phyloP scores from a whole-genome alignment of 257 asterid genomes.

The Verbena officinalis region DNA sequence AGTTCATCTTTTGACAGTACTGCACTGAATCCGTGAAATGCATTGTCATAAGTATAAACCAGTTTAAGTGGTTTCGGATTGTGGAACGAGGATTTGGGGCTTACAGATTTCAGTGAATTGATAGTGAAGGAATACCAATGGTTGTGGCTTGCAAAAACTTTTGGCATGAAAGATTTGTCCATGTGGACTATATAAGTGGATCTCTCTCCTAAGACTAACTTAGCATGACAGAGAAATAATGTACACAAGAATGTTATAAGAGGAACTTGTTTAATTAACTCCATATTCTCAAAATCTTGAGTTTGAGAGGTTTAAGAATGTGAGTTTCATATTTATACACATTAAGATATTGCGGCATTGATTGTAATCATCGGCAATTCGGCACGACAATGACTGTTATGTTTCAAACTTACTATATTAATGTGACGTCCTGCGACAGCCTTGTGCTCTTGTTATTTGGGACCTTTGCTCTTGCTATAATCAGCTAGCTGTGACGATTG shows the following conservation, averaged over 20 bases:
- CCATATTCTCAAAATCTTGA: constrained; percentile 26
- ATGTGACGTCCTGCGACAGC: too few species aligned
- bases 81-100: neutral
- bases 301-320: neutral
- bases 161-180: constrained; percentile 46
- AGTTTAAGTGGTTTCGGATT: neutral
- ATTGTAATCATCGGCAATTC: too few species aligned
- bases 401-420: too few species aligned
- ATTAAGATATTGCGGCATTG: neutral
- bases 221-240: constrained; percentile 9
- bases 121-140: constrained; percentile 36
- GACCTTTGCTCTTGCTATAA: constrained; percentile 11
- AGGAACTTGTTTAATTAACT: constrained; percentile 11
- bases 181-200: constrained; percentile 39
- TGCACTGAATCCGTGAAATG: constrained; percentile 51
- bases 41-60: constrained; percentile 48
- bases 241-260: constrained; percentile 2
- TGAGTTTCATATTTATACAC: constrained; percentile 26
- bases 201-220: constrained; percentile 28
- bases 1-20: constrained; percentile 40
- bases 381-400: too few species aligned
- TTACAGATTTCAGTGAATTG: constrained; percentile 29
- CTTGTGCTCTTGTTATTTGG: neutral
- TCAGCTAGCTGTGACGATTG: constrained; percentile 28
- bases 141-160: constrained; percentile 36